Percentiles rank a stretch among this genome's conserved stretches.
These are phyloP conservation scores for Puccinia novopanici DNA, from an alignment of 1,284 basidiomycete genomes.

Conservation along the genomic window DNA sequence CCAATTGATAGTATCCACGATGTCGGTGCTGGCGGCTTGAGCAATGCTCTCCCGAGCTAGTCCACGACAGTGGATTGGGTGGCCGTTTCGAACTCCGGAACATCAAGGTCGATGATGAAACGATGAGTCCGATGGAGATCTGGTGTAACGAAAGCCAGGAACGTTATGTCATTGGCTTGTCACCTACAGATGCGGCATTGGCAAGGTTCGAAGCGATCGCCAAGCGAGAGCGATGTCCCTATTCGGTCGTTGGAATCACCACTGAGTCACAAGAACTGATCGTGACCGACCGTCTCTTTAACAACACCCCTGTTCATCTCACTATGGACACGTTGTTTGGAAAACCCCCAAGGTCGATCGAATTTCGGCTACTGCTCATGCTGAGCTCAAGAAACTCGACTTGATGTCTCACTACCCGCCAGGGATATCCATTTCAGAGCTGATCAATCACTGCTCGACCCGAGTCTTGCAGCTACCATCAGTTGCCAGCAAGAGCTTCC, in stretches of 20 bases:
- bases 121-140: conserved; percentile 99
- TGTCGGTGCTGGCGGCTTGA: conserved; percentile 93
- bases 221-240: conserved; percentile 85
- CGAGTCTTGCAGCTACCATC: conserved; percentile 91
- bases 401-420: conserved; percentile 67
- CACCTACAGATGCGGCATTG: conserved; percentile 50
- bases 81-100: conserved; percentile 91
- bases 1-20: conserved; percentile 97
- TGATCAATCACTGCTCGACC: conserved; percentile 68
- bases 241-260: conserved; percentile 89
- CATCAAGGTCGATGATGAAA: conserved; percentile 83
- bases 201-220: conserved; percentile 73
- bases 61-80: conserved; percentile 89
- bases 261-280: conserved; percentile 69
- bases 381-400: conserved; percentile 62
- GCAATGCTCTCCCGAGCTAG: conserved; percentile 96
- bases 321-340: conserved; percentile 96
- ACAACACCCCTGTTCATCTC: conserved; percentile 73
- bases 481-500: conserved; percentile 92
- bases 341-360: conserved; percentile 90
- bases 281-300: conserved; percentile 82
- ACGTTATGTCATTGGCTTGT: conserved; percentile 83
- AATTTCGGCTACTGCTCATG: conserved; percentile 65
- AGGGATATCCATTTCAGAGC: conserved; percentile 18
- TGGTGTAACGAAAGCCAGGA: conserved; percentile 99